Evolutionary conservation across 2,329 filamentous ascomycete genomes (phyloP), one percentile per base, ranked within the genome.

Genomic region (Alternaria viburni): DNA sequence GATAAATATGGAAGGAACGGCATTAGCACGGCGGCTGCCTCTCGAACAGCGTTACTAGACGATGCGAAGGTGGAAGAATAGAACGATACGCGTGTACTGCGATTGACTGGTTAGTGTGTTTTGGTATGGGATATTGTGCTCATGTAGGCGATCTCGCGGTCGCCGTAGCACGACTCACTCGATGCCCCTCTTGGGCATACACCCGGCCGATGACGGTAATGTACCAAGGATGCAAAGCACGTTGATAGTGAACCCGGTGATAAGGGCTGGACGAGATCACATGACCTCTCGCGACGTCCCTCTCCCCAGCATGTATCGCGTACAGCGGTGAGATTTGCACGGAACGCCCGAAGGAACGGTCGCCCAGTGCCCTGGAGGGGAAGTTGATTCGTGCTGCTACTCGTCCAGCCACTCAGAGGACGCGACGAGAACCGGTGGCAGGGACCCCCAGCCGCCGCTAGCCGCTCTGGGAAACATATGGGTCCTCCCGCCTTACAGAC

Each of bases 321-420:
- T 61, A 60, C 64, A 66, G 71, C 71, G 71, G 71, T 73, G 71
- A 69, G 66, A 51, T 67, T 61, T 51, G 47, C 36, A 59, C 62
- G 62, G 60, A 54, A 61, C 59, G 59, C 54, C 70, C 72, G 69
- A 69, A 44, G 25, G 46, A 55, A 43, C 59, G 67, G 64, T 70
- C 56, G 62, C 46, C 49, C 62, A 55, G 47, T n/a, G 23, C 8
- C 50, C 69, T 10, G 28, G 70, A 68, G 43, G 62, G 65, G 70
- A 59, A 71, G 64, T 47, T 62, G 25, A 49, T 62, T 59, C 57
- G 60, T 62, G 51, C 28, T 41, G 46, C 41, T 25, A 43, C 17
- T 54, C 45, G 44, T 46, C 32, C 59, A 58, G 43, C 62, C 72
- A 70, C 45, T 73, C 67, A 70, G 19, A 66, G 28, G 23, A 15